Evolutionary conservation across 2,329 filamentous ascomycete genomes (phyloP), one percentile per base, ranked within the genome.

Genomic region (Coleophoma eucalyptorum): DNA sequence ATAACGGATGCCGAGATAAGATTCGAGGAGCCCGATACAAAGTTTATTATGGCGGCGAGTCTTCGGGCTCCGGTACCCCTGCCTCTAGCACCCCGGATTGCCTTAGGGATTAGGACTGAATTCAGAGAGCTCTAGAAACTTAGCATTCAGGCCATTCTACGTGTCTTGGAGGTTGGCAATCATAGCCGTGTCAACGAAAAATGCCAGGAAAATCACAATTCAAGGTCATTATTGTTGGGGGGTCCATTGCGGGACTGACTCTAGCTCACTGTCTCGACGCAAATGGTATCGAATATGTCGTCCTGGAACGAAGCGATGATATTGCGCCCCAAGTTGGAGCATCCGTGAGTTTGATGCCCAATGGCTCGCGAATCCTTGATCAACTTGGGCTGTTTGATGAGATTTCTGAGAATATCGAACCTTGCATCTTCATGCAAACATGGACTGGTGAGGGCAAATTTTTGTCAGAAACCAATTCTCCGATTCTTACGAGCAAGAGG

Each of bases 251-350:
- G 2, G 77, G 77, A 12, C 59, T 77, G 2, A 65, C 70, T 0
- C 61, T 77, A 5, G 73, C 74, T 5, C 68, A 70, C 42, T 69
- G 70, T 55, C 68, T 80, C 3, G 68, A 78, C 50, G 59, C 61
- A 41, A 62, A 70, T 34, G 61, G 58, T 32, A 71, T 80, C 48
- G 70, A 78, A 54, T 79, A 72, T 56, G 52, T 76, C 2, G 49
- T 80, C 0, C 65, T 81, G 0, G 77, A 81, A 51, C 60, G 65
- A 0, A 61, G 72, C 42, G 18, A 52, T 0, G 59, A 67, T 0
- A 69, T 79, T 18, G 69, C 70, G 1, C 74, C 76, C 0, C 62
- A 69, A 16, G 62, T 73, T 0, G 77, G 77, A 0, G 75, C 75
- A 0, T 71, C 68, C 3, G 74, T 81, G 21, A 72, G 67, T 1